Evolutionary conservation across 257 asterid genomes (phyloP), one percentile per base, ranked within the genome.

Genomic region (Craterostigma plantagineum): DNA sequence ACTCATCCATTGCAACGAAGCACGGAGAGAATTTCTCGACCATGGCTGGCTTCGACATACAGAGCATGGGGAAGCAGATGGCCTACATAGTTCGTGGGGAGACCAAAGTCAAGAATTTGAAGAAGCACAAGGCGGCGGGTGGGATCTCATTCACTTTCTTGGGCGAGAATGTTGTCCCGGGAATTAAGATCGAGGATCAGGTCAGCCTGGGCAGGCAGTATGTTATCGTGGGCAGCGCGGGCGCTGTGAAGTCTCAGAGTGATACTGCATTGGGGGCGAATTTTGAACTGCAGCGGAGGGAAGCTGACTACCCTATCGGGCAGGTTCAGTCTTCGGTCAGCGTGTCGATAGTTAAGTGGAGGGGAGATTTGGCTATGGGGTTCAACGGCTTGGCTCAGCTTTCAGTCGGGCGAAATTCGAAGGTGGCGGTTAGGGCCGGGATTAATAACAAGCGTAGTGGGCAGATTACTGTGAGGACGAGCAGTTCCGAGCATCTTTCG

Each of bases 191-290:
- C 1, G 98, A 87, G 43, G 98, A 87, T 42, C 93, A 82, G 61
- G 60, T 87, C 10, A 58, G 63, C 2, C 7, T 82, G 0, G 93
- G 92, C 4, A 83, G 70, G 58, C 93, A 67, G 59, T 82, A 73
- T 18, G 63, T 62, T 1, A 34, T 87, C 42, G 80, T 73, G 35
- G 98, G 98, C 43, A 72, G 93, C 33, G 92, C 86, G 2, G 98
- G 98, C 13, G 76, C 76, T 0, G 93, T 82, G 40, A 49, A 68
- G 35, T 66, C 93, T 0, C 82, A 68, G 71, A 62, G 49, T 1
- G 98, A 87, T 41, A 66, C 79, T 4, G 98, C 98, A n/a, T 72
- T 74, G 10, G 95, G 95, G 30, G 98, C 92, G 34, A 87, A 87
- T 59, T 60, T 87, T 12, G 98, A 87, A 66, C 54, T 87, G 62